A percentile compares a stretch with the other conserved stretches of the same genome.
Evolutionary conservation across 1,139 yeast genomes (phyloP).

Genomic region (Debaryomyces udenii): DNA sequence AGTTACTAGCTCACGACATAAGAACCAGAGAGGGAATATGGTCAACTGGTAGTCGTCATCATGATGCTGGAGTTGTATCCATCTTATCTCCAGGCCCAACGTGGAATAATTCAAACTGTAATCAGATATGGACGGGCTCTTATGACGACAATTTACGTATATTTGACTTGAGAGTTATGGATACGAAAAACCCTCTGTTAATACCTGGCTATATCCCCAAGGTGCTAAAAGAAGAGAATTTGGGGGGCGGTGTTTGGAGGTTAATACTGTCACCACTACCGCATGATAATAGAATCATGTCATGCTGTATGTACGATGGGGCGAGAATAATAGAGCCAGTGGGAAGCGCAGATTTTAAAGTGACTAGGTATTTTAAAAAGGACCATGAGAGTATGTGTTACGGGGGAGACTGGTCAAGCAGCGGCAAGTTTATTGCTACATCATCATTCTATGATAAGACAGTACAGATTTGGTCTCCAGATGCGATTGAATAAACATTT

Average conservation of each 20-base stretch:
- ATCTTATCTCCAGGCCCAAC: slow-evolving; percentile 53
- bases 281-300: slow-evolving; percentile 53
- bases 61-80: slow-evolving; percentile 88
- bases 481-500: slow-evolving; percentile 9
- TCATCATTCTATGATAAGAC: slow-evolving; percentile 91
- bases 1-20: slow-evolving; percentile 73
- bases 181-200: slow-evolving; percentile 36
- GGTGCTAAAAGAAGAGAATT: slow-evolving; percentile 43
- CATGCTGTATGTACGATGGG: slow-evolving; percentile 96
- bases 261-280: slow-evolving; percentile 61
- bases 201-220: slow-evolving; percentile 54
- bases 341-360: slow-evolving; percentile 36
- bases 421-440: slow-evolving; percentile 58
- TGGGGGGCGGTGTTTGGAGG: slow-evolving; percentile 97
- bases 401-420: slow-evolving; percentile 84
- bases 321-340: slow-evolving; percentile 61
- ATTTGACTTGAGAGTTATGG: slow-evolving; percentile 69
- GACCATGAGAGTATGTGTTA: slow-evolving; percentile 93
- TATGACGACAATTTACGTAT: slow-evolving; percentile 80
- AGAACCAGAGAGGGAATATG: slow-evolving; percentile 55
- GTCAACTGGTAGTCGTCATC: slow-evolving; percentile 57
- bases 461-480: slow-evolving; percentile 69
- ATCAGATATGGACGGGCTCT: slow-evolving; percentile 82
- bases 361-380: slow-evolving; percentile 56
- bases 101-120: slow-evolving; percentile 48